phyloP scores from a whole-genome alignment of 164 flowering plant genomes.

The Tetrastigma voinierianum region DNA sequence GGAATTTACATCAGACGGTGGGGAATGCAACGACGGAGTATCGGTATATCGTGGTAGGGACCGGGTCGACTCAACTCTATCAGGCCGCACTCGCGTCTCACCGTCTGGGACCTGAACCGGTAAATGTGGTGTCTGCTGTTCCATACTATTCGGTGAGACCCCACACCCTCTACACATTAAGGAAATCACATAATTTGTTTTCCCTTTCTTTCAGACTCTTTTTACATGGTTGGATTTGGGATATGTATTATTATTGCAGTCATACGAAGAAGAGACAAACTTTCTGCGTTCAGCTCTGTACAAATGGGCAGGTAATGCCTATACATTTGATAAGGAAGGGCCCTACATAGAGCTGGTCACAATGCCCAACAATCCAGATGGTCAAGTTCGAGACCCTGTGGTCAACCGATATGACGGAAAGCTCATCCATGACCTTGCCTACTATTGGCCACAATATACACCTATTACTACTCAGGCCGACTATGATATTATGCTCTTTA shows the following conservation, averaged over 20 bases:
- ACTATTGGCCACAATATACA: constrained; percentile 52
- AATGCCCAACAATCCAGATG: constrained; percentile 54
- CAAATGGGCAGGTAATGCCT: no score
- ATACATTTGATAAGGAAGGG: no score
- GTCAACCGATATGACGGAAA: constrained; percentile 36
- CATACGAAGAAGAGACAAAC: no score
- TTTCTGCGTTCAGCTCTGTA: no score
- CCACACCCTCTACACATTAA: no score
- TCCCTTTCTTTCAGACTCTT: no score
- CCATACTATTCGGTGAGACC: no score
- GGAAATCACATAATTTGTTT: no score
- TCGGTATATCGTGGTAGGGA: constrained; percentile 39
- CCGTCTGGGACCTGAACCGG: constrained; percentile 21
- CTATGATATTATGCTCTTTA: constrained; percentile 46
- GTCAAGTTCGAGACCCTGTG: constrained; percentile 27
- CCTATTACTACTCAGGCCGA: constrained; percentile 44
- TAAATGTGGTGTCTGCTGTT: no score
- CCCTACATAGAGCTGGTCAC: constrained; percentile 24
- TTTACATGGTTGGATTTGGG: no score
- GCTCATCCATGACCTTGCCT: constrained; percentile 48
- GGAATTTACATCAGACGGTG: constrained; percentile 31
- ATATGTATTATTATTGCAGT: no score
- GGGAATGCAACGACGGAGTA: constrained; percentile 44
- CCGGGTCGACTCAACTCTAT: constrained; percentile 47
- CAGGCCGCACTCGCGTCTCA: constrained; percentile 44